These are phyloP conservation scores for Bonnemaisonia californica DNA, from an alignment of 31 red algal genomes.

Conservation along the genomic window DNA sequence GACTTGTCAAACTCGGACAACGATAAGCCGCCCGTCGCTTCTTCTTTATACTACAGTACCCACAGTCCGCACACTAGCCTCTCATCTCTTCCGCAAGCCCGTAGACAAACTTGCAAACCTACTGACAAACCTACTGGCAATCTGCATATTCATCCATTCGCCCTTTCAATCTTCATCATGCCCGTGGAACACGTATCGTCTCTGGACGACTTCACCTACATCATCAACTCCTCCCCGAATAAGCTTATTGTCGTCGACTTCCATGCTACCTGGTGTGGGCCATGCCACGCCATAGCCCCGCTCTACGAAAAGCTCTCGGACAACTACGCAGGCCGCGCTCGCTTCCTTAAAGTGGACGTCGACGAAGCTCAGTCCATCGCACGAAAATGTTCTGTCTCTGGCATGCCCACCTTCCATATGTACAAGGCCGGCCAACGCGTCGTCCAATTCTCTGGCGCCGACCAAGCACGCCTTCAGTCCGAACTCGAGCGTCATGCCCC, in stretches of 20 bases:
- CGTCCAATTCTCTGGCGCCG: conserved; percentile 80
- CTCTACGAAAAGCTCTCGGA: conserved; percentile 65
- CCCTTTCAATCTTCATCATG: too few relatives aligned
- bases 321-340: conserved; percentile 55
- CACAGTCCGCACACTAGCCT: too few relatives aligned
- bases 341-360: conserved; percentile 95
- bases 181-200: conserved; percentile 43
- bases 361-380: conserved; percentile 85
- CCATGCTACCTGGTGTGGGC: conserved; percentile 94
- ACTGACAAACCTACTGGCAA: too few relatives aligned
- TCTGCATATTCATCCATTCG: too few relatives aligned
- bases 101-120: too few relatives aligned
- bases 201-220: conserved; percentile 36
- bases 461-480: conserved; percentile 38
- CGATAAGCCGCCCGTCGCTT: too few relatives aligned
- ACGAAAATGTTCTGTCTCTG: conserved; percentile 57
- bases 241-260: conserved; percentile 94
- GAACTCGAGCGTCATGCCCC: conserved; percentile 63
- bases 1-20: too few relatives aligned
- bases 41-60: too few relatives aligned
- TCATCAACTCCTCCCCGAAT: conserved; percentile 40
- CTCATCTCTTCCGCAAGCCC: too few relatives aligned
- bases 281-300: conserved; percentile 84
- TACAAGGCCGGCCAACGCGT: conserved; percentile 69
- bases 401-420: conserved; percentile 97